Base-by-base conservation (phyloP, 257 asterid genomes). In the Ajuga chamaepitys region DNA sequence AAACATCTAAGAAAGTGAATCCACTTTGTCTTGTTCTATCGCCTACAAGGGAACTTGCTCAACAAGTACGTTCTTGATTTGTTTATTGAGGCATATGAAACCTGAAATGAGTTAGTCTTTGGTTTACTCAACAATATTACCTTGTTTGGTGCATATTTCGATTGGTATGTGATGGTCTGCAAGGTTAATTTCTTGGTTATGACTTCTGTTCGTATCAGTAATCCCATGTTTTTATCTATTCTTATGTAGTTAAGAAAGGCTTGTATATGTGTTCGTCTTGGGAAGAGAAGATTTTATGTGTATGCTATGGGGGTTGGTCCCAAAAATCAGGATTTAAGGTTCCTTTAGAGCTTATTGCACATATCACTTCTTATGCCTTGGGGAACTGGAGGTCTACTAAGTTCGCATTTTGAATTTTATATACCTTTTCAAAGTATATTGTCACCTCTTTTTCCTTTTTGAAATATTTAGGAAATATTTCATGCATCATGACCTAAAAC, bases 21-120 rank as follows among this genome's bases (percentile, higher is more conserved):
- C 99, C 98, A 3, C 83, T 81, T 45, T 85, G 95, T 68, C 95
- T 94, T 57, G 89, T 88, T 58, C 85, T 94, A 57, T 85, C 98
- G 21, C 99, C 99, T 78, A 94, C 98, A 8, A 85, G 98, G 75
- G 99, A 93, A 83, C 78, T 89, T 40, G 99, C 97, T 68, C 99
- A 93, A 72, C 99, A 94, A 74, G 97, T 94, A 88, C 48, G 95
- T 46, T 54, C 46, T 59, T 53, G n/a, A 26, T 45, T 65, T 26
- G 20, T 24, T 32, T 35, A 26, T 62, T n/a, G 4, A 7, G 26
- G 37, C 26, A 4, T 66, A 9, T 26, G 14, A 21, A 41, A 3
- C 17, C 17, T 28, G 8, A 73, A 24, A 24, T 57, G 38, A 47
- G 10, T 41, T 1, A n/a, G 10, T 44, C 46, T 2, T 11, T 11